Base-by-base conservation (phyloP, 2,329 filamentous ascomycete species). In the Fusarium sp. region DNA sequence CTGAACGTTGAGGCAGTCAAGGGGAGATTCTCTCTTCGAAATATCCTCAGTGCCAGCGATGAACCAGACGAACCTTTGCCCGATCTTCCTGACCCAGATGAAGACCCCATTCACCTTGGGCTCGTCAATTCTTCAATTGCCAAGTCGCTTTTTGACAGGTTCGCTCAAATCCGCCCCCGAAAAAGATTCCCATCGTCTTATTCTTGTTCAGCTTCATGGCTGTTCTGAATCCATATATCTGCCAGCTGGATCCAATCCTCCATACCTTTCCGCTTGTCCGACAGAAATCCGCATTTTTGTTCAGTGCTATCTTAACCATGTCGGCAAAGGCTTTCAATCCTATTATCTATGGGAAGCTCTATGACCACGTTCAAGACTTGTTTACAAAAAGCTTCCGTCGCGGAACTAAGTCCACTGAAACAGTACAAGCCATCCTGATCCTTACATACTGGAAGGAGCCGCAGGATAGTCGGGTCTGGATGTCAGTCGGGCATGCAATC, bases 371-470 rank as follows among this genome's bases (percentile, higher is more conserved):
- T 66, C 82, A 84, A 52, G 72, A 74, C 22, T 66, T 82, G 5
- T 76, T 83, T 10, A 68, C 75, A 8, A 71, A 81, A 10, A 75
- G 71, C 13, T 82, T 85, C 45, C 72, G 77, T 4, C 72, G 74
- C 3, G 83, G 83, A 18, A 71, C 67, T 1, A 84, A 84, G 54
- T 85, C 83, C 1, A 75, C 78, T 2, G 84, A 85, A 60, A 80
- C 80, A 8, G 81, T 83, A 1, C 84, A 85, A 66, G 83, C 81
- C 1, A 81, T 84, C 10, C 73, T 83, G n/a, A 72, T 83, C 10
- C 65, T 83, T 7, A 85, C 83, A 2, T 84, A 84, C 69, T 85
- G 83, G 83, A 85, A 85, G 72, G 82, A 85, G 45, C 82, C 83
- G 4, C 80, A 82, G 9, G 84, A 85, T 66, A 83, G 80, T 13